Evolutionary conservation across 208 protist genomes (phyloP).

Genomic region (Leishmania mexicana): DNA sequence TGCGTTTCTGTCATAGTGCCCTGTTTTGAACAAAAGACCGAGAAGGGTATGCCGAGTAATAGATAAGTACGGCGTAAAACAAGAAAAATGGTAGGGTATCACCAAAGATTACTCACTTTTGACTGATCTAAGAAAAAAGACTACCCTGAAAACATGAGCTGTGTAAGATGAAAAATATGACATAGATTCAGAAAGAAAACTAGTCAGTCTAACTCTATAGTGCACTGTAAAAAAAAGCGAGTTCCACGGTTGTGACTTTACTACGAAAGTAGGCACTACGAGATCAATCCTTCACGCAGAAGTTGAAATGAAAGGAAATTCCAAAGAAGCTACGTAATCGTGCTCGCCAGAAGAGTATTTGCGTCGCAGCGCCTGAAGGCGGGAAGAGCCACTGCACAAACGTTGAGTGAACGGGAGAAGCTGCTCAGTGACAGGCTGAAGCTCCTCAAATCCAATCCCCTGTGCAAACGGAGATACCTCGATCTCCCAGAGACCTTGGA

Average conservation of each 20-base stretch:
- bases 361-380: constrained; percentile 57
- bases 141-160: background rate
- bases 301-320: constrained; percentile 45
- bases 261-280: background rate
- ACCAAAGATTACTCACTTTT: background rate
- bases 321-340: constrained; percentile 43
- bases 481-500: constrained; percentile 44
- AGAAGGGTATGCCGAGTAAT: background rate
- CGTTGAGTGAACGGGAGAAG: constrained; percentile 63
- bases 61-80: background rate
- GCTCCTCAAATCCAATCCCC: constrained; percentile 55
- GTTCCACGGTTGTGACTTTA: background rate
- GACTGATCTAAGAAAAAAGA: background rate
- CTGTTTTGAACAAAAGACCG: background rate
- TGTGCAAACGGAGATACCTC: constrained; percentile 37
- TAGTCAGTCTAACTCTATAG: constrained; percentile 13
- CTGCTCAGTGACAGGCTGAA: constrained; percentile 41
- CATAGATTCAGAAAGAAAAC: background rate
- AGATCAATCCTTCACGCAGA: constrained; percentile 11
- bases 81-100: constrained; percentile 7
- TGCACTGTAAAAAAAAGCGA: background rate
- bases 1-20: background rate
- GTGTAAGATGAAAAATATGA: background rate
- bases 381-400: constrained; percentile 53
- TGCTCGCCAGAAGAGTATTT: constrained; percentile 67